These are phyloP conservation scores for Sophora flavescens DNA, from an alignment of 306 rosid species.

Conservation along the genomic window DNA sequence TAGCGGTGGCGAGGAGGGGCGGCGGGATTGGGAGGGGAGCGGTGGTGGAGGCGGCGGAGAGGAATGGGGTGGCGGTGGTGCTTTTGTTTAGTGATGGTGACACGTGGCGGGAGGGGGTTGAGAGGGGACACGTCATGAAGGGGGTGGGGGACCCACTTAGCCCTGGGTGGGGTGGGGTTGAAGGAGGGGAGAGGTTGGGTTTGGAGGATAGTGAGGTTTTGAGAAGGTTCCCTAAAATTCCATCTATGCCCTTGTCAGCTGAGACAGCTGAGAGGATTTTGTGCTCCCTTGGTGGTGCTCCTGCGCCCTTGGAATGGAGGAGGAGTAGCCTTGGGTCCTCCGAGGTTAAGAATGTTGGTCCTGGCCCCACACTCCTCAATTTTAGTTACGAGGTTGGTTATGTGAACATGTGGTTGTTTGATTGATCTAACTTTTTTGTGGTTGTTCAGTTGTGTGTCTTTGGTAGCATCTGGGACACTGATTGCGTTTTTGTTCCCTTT, in stretches of 20 bases:
- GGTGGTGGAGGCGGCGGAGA: conserved; percentile 74
- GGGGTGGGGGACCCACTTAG: conserved; percentile 91
- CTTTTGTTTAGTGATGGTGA: conserved; percentile 62
- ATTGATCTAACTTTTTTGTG: too few relatives aligned
- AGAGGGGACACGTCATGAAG: conserved; percentile 88
- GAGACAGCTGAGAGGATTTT: conserved; percentile 66
- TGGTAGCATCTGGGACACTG: too few relatives aligned
- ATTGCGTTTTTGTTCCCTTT: too few relatives aligned
- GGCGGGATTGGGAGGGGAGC: conserved; percentile 61
- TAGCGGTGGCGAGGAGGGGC: conserved; percentile 72
- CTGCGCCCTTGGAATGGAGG: conserved; percentile 73
- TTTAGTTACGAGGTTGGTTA: conserved; percentile 81
- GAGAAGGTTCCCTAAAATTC: conserved; percentile 86
- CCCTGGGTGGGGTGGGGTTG: conserved; percentile 91
- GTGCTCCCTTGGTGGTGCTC: conserved; percentile 57
- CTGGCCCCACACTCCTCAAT: conserved; percentile 82
- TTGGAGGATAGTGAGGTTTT: conserved; percentile 69
- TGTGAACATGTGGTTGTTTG: neutral
- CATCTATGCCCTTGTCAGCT: conserved; percentile 82
- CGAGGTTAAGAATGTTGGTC: conserved; percentile 63
- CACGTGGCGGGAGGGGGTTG: conserved; percentile 74
- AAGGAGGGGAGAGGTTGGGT: conserved; percentile 73
- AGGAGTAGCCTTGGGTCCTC: conserved; percentile 11
- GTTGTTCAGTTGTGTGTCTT: too few relatives aligned
- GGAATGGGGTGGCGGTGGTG: conserved; percentile 75